Evolutionary conservation across 345 rosid genomes (phyloP).

Genomic region (Eucalyptus victrix): DNA sequence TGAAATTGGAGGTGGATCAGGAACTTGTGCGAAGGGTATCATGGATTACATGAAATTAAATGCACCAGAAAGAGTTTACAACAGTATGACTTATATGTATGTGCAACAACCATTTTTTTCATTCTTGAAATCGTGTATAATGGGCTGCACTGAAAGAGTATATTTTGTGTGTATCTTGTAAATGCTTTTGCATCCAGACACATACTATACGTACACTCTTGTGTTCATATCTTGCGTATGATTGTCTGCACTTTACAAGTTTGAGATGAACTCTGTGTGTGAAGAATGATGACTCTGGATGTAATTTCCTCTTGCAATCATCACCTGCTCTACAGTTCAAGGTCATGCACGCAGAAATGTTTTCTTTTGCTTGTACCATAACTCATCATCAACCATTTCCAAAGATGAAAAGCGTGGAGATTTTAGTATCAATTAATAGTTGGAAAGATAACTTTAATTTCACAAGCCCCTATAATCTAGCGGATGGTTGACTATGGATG

Average conservation of each 20-base stretch:
- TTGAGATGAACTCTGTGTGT: neutral
- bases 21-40: constrained; percentile 89
- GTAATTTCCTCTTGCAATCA: neutral
- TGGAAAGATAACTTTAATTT: neutral
- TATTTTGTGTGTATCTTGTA: neutral
- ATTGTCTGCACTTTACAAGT: neutral
- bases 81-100: constrained; percentile 82
- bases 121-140: neutral
- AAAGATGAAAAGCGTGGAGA: neutral
- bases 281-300: neutral
- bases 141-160: neutral
- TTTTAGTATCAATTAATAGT: neutral
- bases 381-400: neutral
- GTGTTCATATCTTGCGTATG: neutral
- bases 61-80: constrained; percentile 88
- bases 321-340: neutral
- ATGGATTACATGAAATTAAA: constrained; percentile 94
- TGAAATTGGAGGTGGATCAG: constrained; percentile 99
- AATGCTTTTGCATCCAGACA: neutral
- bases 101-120: constrained; percentile 6
- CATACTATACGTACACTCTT: neutral
- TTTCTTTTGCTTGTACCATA: neutral
- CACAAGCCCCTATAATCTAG: neutral
- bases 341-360: neutral
- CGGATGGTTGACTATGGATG: neutral